Evolutionary conservation across 805 yeast species (phyloP).

Genomic region (Priceomyces melissophilus): DNA sequence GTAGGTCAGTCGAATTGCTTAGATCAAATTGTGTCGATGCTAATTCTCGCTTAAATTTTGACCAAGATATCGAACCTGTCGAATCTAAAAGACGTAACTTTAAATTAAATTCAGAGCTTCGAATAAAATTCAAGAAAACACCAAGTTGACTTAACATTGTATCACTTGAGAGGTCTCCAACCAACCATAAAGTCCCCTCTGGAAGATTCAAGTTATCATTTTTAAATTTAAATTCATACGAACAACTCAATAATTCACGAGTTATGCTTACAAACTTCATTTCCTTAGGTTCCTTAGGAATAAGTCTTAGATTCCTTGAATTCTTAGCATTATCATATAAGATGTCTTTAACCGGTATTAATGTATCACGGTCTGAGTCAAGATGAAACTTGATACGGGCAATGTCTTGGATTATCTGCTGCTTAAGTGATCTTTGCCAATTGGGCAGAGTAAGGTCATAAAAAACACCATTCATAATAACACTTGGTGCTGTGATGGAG

Average conservation of each 20-base stretch:
- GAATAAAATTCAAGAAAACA: conserved; percentile 26
- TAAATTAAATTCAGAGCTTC: neutral
- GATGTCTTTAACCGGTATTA: conserved; percentile 31
- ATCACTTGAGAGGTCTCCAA: conserved; percentile 51
- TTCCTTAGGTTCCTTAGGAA: conserved; percentile 32
- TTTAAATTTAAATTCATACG: conserved; percentile 17
- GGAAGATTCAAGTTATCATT: conserved; percentile 10
- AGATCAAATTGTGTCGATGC: neutral
- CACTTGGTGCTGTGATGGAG: conserved; percentile 44
- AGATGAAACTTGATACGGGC: conserved; percentile 25
- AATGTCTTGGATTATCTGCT: conserved; percentile 55
- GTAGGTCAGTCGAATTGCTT: neutral
- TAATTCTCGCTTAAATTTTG: neutral
- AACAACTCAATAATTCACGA: conserved; percentile 20
- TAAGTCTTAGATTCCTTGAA: conserved; percentile 42
- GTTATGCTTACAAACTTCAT: conserved; percentile 30
- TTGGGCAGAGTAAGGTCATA: conserved; percentile 43
- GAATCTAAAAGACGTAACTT: conserved; percentile 37
- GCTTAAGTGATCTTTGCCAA: conserved; percentile 55
- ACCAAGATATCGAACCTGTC: neutral
- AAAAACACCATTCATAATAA: conserved; percentile 74
- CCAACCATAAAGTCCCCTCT: conserved; percentile 49
- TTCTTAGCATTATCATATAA: conserved; percentile 41
- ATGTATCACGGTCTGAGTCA: conserved; percentile 18
- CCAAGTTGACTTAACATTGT: conserved; percentile 43